phyloP scores from a whole-genome alignment of 2,329 filamentous ascomycete genomes.

The Catunica adiposa region DNA sequence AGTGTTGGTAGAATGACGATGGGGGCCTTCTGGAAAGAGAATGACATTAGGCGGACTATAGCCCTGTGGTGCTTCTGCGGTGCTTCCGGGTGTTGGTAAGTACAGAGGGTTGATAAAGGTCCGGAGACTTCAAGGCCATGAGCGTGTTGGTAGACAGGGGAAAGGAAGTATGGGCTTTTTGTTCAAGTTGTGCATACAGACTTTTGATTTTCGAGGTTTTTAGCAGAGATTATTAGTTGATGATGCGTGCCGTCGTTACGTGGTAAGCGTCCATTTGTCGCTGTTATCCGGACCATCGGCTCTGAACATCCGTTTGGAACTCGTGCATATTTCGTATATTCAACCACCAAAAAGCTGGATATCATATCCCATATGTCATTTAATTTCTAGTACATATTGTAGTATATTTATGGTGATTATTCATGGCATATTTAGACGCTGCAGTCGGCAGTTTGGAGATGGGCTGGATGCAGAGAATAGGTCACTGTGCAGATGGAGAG shows the following conservation, averaged over 20 bases:
- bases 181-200: neutral
- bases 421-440: neutral
- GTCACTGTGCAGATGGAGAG: neutral
- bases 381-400: neutral
- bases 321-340: neutral
- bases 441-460: neutral
- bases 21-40: no score
- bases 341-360: neutral
- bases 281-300: neutral
- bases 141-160: neutral
- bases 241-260: neutral
- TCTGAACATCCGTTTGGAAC: neutral
- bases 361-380: neutral
- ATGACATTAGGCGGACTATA: no score
- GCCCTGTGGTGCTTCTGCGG: no score
- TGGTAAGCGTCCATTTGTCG: neutral
- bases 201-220: neutral
- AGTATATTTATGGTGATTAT: neutral
- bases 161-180: neutral
- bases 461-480: neutral
- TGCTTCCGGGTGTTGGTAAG: no score
- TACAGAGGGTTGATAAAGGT: no score
- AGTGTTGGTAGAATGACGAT: no score
- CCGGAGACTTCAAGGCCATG: no score
- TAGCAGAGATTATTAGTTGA: neutral